phyloP scores from a whole-genome alignment of 306 rosid genomes.

The Ochetophila trinervis region DNA sequence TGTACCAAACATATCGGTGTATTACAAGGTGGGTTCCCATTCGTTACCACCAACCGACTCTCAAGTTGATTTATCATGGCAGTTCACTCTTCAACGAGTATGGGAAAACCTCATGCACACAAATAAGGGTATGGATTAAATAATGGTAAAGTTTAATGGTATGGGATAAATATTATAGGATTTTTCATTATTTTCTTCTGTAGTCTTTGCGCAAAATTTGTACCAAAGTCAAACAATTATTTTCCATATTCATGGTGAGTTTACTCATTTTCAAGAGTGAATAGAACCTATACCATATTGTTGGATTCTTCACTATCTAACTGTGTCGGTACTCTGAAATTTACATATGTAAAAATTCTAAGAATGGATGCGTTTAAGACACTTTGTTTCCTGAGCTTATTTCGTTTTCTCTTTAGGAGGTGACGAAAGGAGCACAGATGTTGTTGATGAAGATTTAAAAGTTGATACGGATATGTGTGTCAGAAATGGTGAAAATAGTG shows the following conservation, averaged over 20 bases:
- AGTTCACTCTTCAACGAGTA: constrained; percentile 63
- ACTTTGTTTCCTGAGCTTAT: constrained; percentile 4
- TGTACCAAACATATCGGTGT: constrained; percentile 76
- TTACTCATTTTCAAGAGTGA: neutral
- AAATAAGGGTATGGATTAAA: constrained; percentile 49
- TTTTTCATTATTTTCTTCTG: neutral
- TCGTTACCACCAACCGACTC: constrained; percentile 42
- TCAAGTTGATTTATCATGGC: constrained; percentile 88
- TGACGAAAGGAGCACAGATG: constrained; percentile 36
- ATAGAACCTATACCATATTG: neutral
- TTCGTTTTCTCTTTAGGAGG: constrained; percentile 27
- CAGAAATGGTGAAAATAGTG: constrained; percentile 59
- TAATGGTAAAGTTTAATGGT: neutral
- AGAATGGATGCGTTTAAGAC: constrained; percentile 2
- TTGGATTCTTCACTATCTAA: neutral
- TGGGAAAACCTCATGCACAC: constrained; percentile 80
- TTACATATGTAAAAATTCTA: neutral
- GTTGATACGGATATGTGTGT: constrained; percentile 47
- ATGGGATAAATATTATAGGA: too few species aligned
- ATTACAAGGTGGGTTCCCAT: constrained; percentile 77
- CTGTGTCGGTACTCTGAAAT: neutral
- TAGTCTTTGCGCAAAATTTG: neutral
- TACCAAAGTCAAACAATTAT: neutral
- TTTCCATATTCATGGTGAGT: neutral
- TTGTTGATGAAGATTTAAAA: constrained; percentile 49